Percentiles rank a stretch among this genome's conserved stretches.
Evolutionary conservation across 2,329 filamentous ascomycete species (phyloP).

Genomic region (Blumeriella jaapii): DNA sequence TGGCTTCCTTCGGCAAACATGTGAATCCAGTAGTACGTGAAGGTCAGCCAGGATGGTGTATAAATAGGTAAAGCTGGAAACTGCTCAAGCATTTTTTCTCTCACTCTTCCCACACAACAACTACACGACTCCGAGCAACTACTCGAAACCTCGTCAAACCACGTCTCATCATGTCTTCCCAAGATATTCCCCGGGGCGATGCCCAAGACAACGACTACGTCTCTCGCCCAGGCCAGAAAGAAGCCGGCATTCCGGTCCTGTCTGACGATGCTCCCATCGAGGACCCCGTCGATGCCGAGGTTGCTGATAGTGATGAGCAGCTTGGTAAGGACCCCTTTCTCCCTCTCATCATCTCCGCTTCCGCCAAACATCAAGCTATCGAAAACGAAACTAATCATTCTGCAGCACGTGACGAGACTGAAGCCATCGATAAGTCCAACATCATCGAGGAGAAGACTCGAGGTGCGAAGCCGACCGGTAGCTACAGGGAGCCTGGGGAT

Average conservation of each 20-base stretch:
- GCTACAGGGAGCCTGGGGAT: constrained; percentile 24
- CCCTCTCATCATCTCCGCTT: background rate
- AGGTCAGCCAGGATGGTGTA: background rate
- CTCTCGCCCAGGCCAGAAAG: constrained; percentile 26
- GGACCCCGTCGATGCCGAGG: constrained; percentile 24
- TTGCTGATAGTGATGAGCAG: constrained; percentile 28
- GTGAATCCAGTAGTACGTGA: background rate
- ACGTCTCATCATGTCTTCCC: constrained; percentile 1
- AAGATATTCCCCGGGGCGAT: constrained; percentile 15
- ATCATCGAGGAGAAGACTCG: constrained; percentile 24
- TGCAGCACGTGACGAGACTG: constrained; percentile 26
- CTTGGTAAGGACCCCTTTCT: constrained; percentile 22
- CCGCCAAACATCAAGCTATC: background rate
- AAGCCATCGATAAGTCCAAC: constrained; percentile 27
- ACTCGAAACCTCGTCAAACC: background rate
- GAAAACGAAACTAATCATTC: background rate
- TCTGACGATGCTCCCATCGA: constrained; percentile 27
- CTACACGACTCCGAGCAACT: background rate
- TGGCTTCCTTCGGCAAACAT: no score
- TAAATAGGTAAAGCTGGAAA: background rate
- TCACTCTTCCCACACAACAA: background rate
- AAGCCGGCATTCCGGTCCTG: constrained; percentile 26
- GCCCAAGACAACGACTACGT: constrained; percentile 27
- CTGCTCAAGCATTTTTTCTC: background rate
- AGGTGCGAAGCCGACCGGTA: constrained; percentile 19